Conservation (phyloP, 208 protist species). For the Sergeia podlipaevii region DNA sequence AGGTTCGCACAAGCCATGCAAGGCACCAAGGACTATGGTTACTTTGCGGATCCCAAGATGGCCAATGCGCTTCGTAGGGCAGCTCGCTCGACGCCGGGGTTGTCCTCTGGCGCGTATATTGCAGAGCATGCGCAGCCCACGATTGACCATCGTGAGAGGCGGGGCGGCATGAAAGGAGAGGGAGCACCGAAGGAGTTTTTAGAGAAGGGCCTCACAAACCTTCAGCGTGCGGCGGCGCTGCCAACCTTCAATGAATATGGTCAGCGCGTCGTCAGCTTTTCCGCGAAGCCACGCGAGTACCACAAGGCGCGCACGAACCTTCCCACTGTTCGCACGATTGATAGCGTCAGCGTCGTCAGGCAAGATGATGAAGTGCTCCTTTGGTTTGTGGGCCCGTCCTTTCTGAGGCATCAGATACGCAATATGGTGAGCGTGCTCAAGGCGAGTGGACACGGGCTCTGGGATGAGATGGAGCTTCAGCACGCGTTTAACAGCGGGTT, state of each 20-base stretch:
- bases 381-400: slow-evolving; percentile 84
- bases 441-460: slow-evolving; percentile 68
- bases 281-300: slow-evolving; percentile 66
- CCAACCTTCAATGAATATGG: slow-evolving; percentile 86
- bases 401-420: slow-evolving; percentile 85
- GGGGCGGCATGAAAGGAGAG: slow-evolving; percentile 21
- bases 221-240: slow-evolving; percentile 64
- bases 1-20: slow-evolving; percentile 62
- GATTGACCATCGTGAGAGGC: too few species aligned
- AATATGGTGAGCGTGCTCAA: slow-evolving; percentile 86
- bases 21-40: slow-evolving; percentile 81
- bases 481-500: slow-evolving; percentile 70
- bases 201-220: slow-evolving; percentile 54
- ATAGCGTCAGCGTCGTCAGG: slow-evolving; percentile 74
- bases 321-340: slow-evolving; percentile 79
- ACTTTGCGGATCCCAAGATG: slow-evolving; percentile 88
- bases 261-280: slow-evolving; percentile 53
- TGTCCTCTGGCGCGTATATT: slow-evolving; percentile 28
- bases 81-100: slow-evolving; percentile 16
- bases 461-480: slow-evolving; percentile 78
- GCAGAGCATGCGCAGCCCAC: slow-evolving; percentile 50
- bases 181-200: slow-evolving; percentile 56
- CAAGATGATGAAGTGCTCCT: slow-evolving; percentile 88
- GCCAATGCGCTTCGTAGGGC: slow-evolving; percentile 70
- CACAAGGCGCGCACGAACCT: slow-evolving; percentile 62